A percentile compares a stretch with the other conserved stretches of the same genome.
Conservation (phyloP, 768 basidiomycete genomes). For the Mycena chlorophos region DNA sequence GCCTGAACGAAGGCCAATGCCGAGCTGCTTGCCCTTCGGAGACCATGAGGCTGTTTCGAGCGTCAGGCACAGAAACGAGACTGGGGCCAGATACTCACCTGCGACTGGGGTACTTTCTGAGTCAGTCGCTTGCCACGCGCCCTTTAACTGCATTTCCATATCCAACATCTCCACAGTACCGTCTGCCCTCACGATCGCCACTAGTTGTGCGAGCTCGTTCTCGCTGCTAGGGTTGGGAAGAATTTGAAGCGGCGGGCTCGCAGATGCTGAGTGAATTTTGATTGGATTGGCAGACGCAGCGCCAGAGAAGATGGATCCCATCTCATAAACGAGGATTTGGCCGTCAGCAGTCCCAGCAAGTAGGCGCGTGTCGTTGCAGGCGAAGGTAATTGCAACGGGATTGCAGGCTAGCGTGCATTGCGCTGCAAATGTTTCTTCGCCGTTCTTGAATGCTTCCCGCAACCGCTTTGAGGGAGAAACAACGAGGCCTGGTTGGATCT, state of each 20-base stretch:
- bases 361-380: constrained; percentile 58
- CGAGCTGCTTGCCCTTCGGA: constrained; percentile 82
- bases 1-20: constrained; percentile 69
- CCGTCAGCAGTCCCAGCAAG: constrained; percentile 62
- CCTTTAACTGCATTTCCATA: constrained; percentile 52
- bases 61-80: constrained; percentile 8
- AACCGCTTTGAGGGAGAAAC: constrained; percentile 62
- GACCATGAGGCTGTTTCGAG: constrained; percentile 72
- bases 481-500: constrained; percentile 48
- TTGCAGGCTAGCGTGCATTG: constrained; percentile 49
- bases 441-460: constrained; percentile 51
- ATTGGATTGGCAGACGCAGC: constrained; percentile 42
- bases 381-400: constrained; percentile 59
- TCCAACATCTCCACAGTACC: constrained; percentile 62
- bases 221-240: constrained; percentile 64
- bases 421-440: constrained; percentile 46
- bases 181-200: constrained; percentile 55
- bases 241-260: constrained; percentile 53
- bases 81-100: constrained; percentile 42
- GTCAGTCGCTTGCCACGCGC: constrained; percentile 53
- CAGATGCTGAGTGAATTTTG: constrained; percentile 47
- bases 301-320: constrained; percentile 48
- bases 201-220: constrained; percentile 49
- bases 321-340: constrained; percentile 60
- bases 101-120: constrained; percentile 54